Base-by-base conservation (phyloP, 805 yeast species). In the Metschnikowia arizonensis region DNA sequence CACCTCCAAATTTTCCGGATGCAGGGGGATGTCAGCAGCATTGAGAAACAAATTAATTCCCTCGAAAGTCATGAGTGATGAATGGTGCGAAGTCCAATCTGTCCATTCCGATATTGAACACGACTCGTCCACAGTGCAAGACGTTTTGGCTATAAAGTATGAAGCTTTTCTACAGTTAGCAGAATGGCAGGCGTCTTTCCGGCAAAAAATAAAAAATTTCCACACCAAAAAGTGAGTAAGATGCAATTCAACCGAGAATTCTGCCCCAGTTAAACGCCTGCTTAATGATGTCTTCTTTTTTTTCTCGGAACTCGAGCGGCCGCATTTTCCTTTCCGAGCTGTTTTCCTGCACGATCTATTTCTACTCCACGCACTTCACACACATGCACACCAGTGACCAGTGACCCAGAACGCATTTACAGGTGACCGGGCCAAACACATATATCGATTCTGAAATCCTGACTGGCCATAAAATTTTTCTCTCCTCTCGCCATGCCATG, bases 161-260 rank as follows among this genome's bases (percentile, higher is more conserved):
- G 26, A 19, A 17, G 45, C 47, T 6, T 50, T 39, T 34, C 45
- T 33, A 18, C 45, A 41, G 26, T 17, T 50, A 36, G 52, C 53
- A 23, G 30, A 19, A 25, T 50, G 54, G 54, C 54, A 49, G 48
- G 28, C 31, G 14, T 45, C 34, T 29, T 48, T 48, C 21, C 50
- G 43, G 17, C 40, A 36, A 15, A 21, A 31, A 5, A 40, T 49
- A 40, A 42, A 40, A 9, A 30, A 11, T 1, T 21, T 46, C 15
- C 33, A 18, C 15, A 9, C n/a, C n/a, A n/a, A n/a, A n/a, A n/a
- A n/a, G n/a, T n/a, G n/a, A n/a, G n/a, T n/a, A n/a, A n/a, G n/a
- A n/a, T n/a, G n/a, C n/a, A n/a, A n/a, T n/a, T n/a, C n/a, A n/a
- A n/a, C n/a, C n/a, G n/a, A n/a, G n/a, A n/a, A n/a, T n/a, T n/a